phyloP scores from a whole-genome alignment of 73 alveolate genomes.

The Paramecium pentaurelia region DNA sequence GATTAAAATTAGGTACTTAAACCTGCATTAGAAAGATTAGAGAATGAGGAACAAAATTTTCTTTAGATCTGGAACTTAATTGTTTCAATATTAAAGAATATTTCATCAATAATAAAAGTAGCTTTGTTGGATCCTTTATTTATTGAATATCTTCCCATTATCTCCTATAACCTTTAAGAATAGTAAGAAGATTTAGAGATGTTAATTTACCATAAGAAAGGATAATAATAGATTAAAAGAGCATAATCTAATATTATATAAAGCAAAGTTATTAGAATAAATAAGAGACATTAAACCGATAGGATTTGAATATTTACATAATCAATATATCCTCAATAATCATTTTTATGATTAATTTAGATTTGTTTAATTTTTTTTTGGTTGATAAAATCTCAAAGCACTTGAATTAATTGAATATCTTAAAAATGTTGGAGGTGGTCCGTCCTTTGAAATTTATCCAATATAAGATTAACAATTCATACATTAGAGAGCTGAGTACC shows the following conservation, averaged over 20 bases:
- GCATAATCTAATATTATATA: background rate
- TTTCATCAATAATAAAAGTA: background rate
- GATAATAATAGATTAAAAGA: background rate
- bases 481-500: background rate
- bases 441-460: background rate
- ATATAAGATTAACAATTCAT: background rate
- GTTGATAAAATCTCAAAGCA: background rate
- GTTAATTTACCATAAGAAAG: background rate
- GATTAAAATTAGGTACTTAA: background rate
- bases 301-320: background rate
- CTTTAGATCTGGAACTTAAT: background rate
- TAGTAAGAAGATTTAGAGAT: background rate
- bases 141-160: background rate
- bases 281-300: background rate
- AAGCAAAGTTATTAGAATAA: background rate
- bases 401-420: conserved; percentile 1
- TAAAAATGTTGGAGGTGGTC: conserved; percentile 19
- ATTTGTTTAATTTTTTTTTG: background rate
- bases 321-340: background rate
- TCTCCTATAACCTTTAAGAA: background rate
- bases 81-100: background rate
- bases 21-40: background rate
- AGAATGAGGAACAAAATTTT: background rate
- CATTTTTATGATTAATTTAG: background rate
- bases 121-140: background rate